A percentile compares a stretch with the other conserved stretches of the same genome.
phyloP scores from a whole-genome alignment of 2,329 filamentous ascomycete genomes.

The Coleophoma eucalyptorum region DNA sequence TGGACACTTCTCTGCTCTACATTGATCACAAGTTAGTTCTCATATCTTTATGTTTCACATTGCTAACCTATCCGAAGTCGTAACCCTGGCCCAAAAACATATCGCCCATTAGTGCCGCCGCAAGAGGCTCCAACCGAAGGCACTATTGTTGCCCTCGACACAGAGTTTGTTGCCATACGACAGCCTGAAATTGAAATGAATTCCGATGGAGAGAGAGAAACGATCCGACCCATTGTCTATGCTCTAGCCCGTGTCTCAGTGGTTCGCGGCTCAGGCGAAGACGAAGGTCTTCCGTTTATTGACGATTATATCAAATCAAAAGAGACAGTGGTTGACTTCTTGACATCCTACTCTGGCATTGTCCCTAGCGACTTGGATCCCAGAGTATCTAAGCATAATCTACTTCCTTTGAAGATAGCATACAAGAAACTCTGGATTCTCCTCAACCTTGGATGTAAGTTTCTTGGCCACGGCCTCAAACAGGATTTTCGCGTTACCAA shows the following conservation, averaged over 20 bases:
- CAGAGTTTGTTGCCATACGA: slow-evolving; percentile 91
- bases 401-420: slow-evolving; percentile 82
- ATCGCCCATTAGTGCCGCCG: slow-evolving; percentile 51
- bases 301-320: slow-evolving; percentile 95
- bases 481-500: slow-evolving; percentile 98
- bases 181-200: slow-evolving; percentile 96
- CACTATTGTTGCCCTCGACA: slow-evolving; percentile 84
- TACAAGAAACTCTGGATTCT: slow-evolving; percentile 99
- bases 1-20: slow-evolving; percentile 85
- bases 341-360: slow-evolving; percentile 93
- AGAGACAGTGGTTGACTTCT: slow-evolving; percentile 90
- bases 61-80: slow-evolving; percentile 30
- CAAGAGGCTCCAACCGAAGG: slow-evolving; percentile 66
- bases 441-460: slow-evolving; percentile 88
- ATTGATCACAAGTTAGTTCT: slow-evolving; percentile 54
- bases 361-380: slow-evolving; percentile 80
- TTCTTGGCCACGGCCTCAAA: slow-evolving; percentile 88
- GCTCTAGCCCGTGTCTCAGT: slow-evolving; percentile 93
- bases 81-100: slow-evolving; percentile 47
- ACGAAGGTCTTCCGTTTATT: slow-evolving; percentile 84
- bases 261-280: slow-evolving; percentile 71
- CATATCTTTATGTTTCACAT: neutral
- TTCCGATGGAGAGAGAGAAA: slow-evolving; percentile 87
- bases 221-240: slow-evolving; percentile 85
- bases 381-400: slow-evolving; percentile 71